Evolutionary conservation across 2,329 filamentous ascomycete genomes (phyloP).

Genomic region (Geosmithia flava): DNA sequence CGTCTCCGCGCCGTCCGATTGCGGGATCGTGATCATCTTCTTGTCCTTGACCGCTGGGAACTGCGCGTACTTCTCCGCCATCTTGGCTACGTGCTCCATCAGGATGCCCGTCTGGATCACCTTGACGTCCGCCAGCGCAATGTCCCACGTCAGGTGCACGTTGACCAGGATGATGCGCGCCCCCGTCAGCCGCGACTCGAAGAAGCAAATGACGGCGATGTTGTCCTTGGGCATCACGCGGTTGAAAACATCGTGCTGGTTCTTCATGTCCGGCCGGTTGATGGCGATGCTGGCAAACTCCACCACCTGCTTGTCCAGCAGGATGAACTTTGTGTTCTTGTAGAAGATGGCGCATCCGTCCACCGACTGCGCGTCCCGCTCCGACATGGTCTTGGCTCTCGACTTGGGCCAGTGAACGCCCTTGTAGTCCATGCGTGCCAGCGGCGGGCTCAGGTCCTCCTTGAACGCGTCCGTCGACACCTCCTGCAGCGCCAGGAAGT

Average conservation of each 20-base stretch:
- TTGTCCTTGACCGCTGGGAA: constrained; percentile 76
- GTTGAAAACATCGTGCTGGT: constrained; percentile 95
- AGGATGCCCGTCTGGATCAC: constrained; percentile 90
- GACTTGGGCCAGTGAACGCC: constrained; percentile 88
- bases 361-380: constrained; percentile 77
- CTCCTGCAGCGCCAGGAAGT: constrained; percentile 89
- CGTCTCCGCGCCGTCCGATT: constrained; percentile 30
- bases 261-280: constrained; percentile 92
- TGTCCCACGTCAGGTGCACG: constrained; percentile 92
- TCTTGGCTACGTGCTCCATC: constrained; percentile 80
- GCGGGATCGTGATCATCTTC: constrained; percentile 36
- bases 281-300: constrained; percentile 89
- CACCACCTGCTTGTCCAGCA: constrained; percentile 88
- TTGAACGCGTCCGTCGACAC: constrained; percentile 87
- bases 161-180: constrained; percentile 87
- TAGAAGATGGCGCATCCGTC: constrained; percentile 97
- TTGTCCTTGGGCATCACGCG: constrained; percentile 97
- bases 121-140: constrained; percentile 84
- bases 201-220: constrained; percentile 82
- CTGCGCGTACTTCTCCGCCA: constrained; percentile 75
- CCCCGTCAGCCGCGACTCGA: constrained; percentile 87
- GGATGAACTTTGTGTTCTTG: constrained; percentile 86
- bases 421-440: constrained; percentile 83
- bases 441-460: constrained; percentile 76
- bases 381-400: constrained; percentile 81